These are phyloP conservation scores for Lachancea nothofagi DNA, from an alignment of 805 yeast species.

Conservation along the genomic window DNA sequence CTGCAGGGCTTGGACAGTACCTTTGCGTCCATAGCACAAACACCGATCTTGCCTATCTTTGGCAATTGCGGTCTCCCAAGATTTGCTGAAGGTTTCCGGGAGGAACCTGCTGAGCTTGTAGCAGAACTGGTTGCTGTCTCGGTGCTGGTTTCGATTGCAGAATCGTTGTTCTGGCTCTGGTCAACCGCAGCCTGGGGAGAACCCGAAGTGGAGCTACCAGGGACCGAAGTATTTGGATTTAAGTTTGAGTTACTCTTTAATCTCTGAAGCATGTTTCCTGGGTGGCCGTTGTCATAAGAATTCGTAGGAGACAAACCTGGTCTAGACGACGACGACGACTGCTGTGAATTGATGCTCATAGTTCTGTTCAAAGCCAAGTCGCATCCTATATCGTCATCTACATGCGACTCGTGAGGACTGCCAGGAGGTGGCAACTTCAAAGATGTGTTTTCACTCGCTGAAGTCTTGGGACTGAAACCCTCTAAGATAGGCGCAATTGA, in stretches of 20 bases:
- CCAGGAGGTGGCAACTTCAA: constrained; percentile 32
- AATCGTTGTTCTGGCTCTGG: background rate
- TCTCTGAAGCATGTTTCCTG: constrained; percentile 7
- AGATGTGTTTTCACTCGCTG: constrained; percentile 43
- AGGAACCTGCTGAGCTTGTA: constrained; percentile 24
- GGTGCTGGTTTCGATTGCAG: background rate
- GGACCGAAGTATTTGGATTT: constrained; percentile 1
- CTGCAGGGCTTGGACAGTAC: constrained; percentile 95
- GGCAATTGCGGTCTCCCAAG: constrained; percentile 43
- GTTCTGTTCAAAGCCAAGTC: constrained; percentile 22
- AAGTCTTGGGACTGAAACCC: constrained; percentile 65
- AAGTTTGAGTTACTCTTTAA: constrained; percentile 10
- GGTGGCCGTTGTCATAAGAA: constrained; percentile 5
- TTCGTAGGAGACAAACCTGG: constrained; percentile 12
- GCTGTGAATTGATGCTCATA: constrained; percentile 23
- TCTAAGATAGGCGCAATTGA: constrained; percentile 76
- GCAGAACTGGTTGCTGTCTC: constrained; percentile 12
- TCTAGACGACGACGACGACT: constrained; percentile 12
- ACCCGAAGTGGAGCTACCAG: constrained; percentile 4
- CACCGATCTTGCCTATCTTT: constrained; percentile 89
- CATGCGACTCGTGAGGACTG: constrained; percentile 18
- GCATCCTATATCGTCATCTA: constrained; percentile 26
- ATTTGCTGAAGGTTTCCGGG: constrained; percentile 28
- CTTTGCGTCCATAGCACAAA: constrained; percentile 98
- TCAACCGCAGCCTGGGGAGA: constrained; percentile 6